Evolutionary conservation across 1,284 basidiomycete species (phyloP).

Genomic region (Sporisorium graminicola): DNA sequence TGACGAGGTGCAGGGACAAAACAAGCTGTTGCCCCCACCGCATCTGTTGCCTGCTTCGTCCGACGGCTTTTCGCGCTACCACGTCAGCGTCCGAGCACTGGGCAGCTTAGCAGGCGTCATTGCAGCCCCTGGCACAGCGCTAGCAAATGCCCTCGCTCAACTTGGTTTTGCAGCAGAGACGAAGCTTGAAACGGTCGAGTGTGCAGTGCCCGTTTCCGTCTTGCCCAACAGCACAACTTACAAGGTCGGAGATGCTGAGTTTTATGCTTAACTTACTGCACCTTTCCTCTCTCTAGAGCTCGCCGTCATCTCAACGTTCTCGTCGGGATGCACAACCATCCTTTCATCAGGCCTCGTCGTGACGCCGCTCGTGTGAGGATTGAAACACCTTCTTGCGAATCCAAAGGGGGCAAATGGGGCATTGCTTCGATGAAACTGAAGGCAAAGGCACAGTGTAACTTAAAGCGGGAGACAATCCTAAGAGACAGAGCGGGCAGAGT

Average conservation of each 20-base stretch:
- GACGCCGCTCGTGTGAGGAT: too few relatives aligned
- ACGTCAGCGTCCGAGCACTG: slow-evolving; percentile 48
- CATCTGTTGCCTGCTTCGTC: slow-evolving; percentile 48
- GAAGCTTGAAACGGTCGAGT: slow-evolving; percentile 67
- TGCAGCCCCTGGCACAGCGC: not conserved
- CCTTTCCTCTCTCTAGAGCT: too few relatives aligned
- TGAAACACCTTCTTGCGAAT: not conserved
- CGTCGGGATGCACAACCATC: not conserved
- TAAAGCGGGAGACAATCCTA: not conserved
- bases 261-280: slow-evolving; percentile 54
- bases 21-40: slow-evolving; percentile 38
- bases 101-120: slow-evolving; percentile 36
- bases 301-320: too few relatives aligned
- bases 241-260: slow-evolving; percentile 49
- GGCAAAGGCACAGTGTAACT: too few relatives aligned
- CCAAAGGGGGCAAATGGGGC: too few relatives aligned
- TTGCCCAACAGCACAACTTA: slow-evolving; percentile 61
- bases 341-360: not conserved
- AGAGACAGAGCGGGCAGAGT: too few relatives aligned
- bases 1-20: not conserved
- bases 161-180: slow-evolving; percentile 36
- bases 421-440: too few relatives aligned
- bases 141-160: slow-evolving; percentile 4
- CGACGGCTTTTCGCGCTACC: slow-evolving; percentile 63
- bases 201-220: slow-evolving; percentile 62